Evolutionary conservation across 2,329 filamentous ascomycete species (phyloP).

Genomic region (Xylaria polymorpha): DNA sequence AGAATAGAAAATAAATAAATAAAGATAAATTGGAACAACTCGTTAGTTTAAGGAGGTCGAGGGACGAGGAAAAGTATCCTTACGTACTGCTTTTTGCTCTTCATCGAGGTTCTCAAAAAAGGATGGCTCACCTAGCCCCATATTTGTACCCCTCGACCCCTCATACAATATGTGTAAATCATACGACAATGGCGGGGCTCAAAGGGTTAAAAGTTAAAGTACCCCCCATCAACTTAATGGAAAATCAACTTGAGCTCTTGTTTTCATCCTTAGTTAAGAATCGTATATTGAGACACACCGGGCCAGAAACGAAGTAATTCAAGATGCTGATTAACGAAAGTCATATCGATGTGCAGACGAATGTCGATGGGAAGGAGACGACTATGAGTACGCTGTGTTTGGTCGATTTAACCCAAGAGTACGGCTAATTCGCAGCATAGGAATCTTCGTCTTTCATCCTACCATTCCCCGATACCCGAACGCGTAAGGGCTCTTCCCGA

Average conservation of each 20-base stretch:
- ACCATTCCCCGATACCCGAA: conserved; percentile 86
- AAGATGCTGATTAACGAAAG: conserved; percentile 67
- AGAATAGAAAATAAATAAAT: background rate
- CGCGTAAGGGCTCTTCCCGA: conserved; percentile 65
- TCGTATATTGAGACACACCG: background rate
- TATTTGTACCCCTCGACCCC: conserved; percentile 17
- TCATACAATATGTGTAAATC: conserved; percentile 13
- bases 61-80: background rate
- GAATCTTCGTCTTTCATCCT: conserved; percentile 90
- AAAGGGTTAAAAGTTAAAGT: conserved; percentile 10
- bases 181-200: conserved; percentile 30
- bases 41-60: background rate
- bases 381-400: conserved; percentile 60
- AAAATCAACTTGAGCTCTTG: background rate
- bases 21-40: background rate
- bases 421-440: conserved; percentile 58
- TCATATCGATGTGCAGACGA: conserved; percentile 62
- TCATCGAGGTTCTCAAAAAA: conserved; percentile 1
- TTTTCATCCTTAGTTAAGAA: background rate
- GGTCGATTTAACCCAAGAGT: background rate
- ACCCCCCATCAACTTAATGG: background rate
- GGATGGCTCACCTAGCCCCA: conserved; percentile 15
- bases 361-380: conserved; percentile 64
- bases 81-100: background rate
- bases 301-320: conserved; percentile 26